These are phyloP conservation scores for Ganoderma sp. DNA, from an alignment of 1,284 basidiomycete genomes.

Conservation along the genomic window DNA sequence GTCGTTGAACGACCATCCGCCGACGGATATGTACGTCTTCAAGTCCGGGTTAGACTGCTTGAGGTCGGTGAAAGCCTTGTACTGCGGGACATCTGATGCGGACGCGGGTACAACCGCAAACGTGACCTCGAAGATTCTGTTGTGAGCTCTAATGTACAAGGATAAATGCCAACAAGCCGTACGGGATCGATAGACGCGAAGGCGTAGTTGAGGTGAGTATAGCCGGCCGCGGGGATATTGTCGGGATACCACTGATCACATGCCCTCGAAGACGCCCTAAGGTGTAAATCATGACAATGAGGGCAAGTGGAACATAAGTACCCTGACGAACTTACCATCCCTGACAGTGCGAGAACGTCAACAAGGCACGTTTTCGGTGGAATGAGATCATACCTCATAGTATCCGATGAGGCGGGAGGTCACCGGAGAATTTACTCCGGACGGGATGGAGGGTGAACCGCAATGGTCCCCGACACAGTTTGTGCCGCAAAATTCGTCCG, in stretches of 20 bases:
- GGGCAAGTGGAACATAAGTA: not conserved
- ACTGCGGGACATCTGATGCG: conserved; percentile 10
- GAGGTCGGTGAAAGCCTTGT: conserved; percentile 18
- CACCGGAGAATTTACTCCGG: not conserved
- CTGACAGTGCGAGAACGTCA: not conserved
- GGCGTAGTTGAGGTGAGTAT: conserved; percentile 10
- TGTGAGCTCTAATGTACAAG: not conserved
- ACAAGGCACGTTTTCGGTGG: not conserved
- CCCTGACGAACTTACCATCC: not conserved
- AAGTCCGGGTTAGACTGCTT: conserved; percentile 27
- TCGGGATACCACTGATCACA: conserved; percentile 8
- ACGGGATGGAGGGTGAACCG: not conserved
- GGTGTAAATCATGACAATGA: not conserved
- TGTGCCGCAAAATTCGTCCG: not conserved
- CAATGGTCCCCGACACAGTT: not conserved
- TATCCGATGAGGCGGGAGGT: not conserved
- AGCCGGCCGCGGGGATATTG: conserved; percentile 5
- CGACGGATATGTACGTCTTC: conserved; percentile 29
- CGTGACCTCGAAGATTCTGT: not conserved
- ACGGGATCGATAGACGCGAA: conserved; percentile 6
- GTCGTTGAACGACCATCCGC: conserved; percentile 30
- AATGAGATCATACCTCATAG: not conserved
- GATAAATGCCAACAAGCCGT: not conserved
- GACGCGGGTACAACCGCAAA: not conserved
- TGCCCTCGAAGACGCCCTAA: not conserved